phyloP scores from a whole-genome alignment of 2,329 filamentous ascomycete species.

The Fusarium keratoplasticum region DNA sequence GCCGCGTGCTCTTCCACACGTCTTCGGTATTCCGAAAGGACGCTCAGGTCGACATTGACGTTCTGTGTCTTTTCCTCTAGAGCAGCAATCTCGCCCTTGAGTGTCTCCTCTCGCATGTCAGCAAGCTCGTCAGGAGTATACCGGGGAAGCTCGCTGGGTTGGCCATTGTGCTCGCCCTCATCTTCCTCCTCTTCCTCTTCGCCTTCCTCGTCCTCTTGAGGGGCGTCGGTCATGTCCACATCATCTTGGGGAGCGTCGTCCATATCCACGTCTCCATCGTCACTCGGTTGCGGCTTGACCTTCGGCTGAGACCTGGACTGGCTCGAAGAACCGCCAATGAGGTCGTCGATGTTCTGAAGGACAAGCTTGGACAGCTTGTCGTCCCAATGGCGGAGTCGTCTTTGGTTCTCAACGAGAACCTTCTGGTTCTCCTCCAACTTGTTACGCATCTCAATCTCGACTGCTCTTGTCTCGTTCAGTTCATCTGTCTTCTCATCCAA shows the following conservation, averaged over 20 bases:
- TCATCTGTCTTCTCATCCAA: conserved; percentile 88
- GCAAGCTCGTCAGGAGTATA: conserved; percentile 80
- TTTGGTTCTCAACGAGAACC: conserved; percentile 85
- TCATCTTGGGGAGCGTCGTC: conserved; percentile 44
- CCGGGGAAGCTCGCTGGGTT: conserved; percentile 74
- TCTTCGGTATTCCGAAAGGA: conserved; percentile 88
- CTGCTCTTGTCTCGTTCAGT: conserved; percentile 87
- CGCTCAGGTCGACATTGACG: conserved; percentile 86
- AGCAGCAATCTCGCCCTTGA: conserved; percentile 71
- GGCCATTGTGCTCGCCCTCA: conserved; percentile 43
- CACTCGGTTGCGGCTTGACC: conserved; percentile 36
- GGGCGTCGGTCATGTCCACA: conserved; percentile 46
- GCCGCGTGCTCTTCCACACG: conserved; percentile 85
- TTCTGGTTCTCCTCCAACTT: conserved; percentile 98
- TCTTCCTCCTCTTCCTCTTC: conserved; percentile 42
- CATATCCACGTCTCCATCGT: conserved; percentile 51
- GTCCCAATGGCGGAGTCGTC: conserved; percentile 85
- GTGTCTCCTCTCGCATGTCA: conserved; percentile 71
- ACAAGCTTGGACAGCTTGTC: conserved; percentile 88
- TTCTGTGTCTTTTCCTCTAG: conserved; percentile 82
- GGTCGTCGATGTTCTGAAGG: conserved; percentile 83
- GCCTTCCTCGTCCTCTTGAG: conserved; percentile 47
- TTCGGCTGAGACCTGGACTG: conserved; percentile 43
- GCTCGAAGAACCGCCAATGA: conserved; percentile 57
- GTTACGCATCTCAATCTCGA: conserved; percentile 98